Base-by-base conservation (phyloP, 2,329 filamentous ascomycete species). In the Rosellinia necatrix region DNA sequence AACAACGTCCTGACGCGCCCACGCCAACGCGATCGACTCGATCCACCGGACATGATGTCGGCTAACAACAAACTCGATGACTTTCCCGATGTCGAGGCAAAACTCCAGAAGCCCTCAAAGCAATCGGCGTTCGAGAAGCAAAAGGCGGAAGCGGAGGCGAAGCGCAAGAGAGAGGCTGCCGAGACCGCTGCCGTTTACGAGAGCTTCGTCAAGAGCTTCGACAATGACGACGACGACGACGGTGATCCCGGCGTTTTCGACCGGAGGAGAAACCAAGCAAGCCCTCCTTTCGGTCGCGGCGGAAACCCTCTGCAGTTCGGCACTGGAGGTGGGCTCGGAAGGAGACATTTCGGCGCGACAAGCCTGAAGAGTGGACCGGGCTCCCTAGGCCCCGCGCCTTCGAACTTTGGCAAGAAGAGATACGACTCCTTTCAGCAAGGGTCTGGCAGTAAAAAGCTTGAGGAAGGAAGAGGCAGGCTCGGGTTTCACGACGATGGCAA, bases 81-180 rank as follows among this genome's bases (percentile, higher is more conserved):
- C 56, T 92, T 93, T 67, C 87, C 90, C 12, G 84, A 91, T 66
- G 80, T 90, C 56, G 84, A 88, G 53, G 82, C 86, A 48, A 96
- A 96, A 74, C 85, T 94, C 47, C 84, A 88, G 53, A 90, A 90
- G 44, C 86, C 90, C 0, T 82, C 87, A 59, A 94, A 92, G 74
- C 90, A 94, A 70, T 96, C 91, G 17, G 81, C 89, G 22, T 96
- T 96, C 71, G 92, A 96, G 75, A 87, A 88, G 66, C 90, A 96
- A 72, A 91, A 90, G 72, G 90, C 90, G 57, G 91, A 96, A 71
- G 90, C 90, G 53, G 91, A 96, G 77, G 91, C 91, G 21, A 96
- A 96, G 76, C 87, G 90, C 56, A 82, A 84, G 64, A 84, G 91
- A 64, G 92, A 96, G 73, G 89, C 88, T 67, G 91, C 88, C 63